These are phyloP conservation scores for Papiliotrema nemorosa DNA, from an alignment of 1,284 basidiomycete genomes.

Conservation along the genomic window DNA sequence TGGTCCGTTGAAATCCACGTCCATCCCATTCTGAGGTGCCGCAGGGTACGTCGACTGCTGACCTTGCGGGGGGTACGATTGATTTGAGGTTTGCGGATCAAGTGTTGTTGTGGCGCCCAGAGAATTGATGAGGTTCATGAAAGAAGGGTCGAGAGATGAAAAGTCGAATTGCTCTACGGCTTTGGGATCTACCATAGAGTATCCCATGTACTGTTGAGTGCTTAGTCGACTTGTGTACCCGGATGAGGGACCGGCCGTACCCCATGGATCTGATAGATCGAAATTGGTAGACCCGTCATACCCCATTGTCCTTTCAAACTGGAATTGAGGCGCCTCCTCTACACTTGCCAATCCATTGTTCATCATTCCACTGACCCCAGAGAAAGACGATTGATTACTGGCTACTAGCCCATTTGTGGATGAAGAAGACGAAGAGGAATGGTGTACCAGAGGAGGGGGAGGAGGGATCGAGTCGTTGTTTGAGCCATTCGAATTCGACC, in stretches of 20 bases:
- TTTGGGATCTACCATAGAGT: conserved; percentile 2
- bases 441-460: conserved; percentile 9
- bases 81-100: background rate
- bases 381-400: background rate
- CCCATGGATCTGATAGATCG: background rate
- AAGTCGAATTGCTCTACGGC: conserved; percentile 28
- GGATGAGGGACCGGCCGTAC: too few relatives aligned
- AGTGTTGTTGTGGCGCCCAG: conserved; percentile 13
- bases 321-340: too few relatives aligned
- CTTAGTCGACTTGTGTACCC: background rate
- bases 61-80: background rate
- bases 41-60: background rate
- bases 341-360: background rate
- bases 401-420: background rate
- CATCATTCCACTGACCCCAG: background rate
- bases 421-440: conserved; percentile 4
- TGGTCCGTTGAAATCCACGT: background rate
- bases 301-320: too few relatives aligned
- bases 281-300: background rate
- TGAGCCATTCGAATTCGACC: background rate
- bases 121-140: conserved; percentile 29
- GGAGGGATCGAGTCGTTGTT: background rate
- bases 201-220: background rate
- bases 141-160: conserved; percentile 31
- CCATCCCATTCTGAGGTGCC: background rate